These are phyloP conservation scores for Amoebophrya sp. DNA, from an alignment of 169 alveolate genomes.

Conservation along the genomic window DNA sequence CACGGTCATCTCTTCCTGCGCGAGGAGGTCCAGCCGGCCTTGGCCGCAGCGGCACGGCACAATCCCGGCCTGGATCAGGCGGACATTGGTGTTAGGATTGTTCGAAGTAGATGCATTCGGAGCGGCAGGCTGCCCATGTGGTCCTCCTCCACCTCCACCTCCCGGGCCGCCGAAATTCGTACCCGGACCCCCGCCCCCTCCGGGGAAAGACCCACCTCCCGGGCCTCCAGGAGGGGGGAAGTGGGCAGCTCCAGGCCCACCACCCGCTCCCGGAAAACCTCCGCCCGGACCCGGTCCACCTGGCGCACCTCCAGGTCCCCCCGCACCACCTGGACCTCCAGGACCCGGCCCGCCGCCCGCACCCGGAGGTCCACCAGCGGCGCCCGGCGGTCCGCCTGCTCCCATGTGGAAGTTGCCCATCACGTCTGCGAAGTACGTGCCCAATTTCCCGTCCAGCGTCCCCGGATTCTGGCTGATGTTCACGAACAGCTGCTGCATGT, in stretches of 20 bases:
- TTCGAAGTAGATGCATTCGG: too few relatives aligned
- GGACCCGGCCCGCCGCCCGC: background rate
- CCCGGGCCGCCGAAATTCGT: background rate
- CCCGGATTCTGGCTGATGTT: background rate
- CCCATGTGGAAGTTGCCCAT: background rate
- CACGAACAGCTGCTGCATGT: background rate
- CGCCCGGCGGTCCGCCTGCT: background rate
- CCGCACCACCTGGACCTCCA: background rate
- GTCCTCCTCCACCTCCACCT: conserved; percentile 6
- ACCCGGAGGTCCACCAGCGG: background rate
- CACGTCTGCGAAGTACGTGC: background rate
- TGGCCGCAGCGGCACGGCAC: background rate
- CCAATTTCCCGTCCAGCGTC: background rate
- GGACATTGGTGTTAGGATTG: too few relatives aligned
- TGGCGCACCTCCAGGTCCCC: background rate
- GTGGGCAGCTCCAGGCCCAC: background rate
- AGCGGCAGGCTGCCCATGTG: too few relatives aligned
- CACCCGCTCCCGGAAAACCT: background rate
- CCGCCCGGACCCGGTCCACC: background rate
- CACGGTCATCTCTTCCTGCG: background rate
- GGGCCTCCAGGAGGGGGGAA: background rate
- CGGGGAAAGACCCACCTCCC: background rate
- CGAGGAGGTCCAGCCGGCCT: background rate
- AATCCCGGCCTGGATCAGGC: background rate
- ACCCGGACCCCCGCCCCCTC: background rate